Evolutionary conservation across 2,329 filamentous ascomycete genomes (phyloP).

Genomic region (Alternaria arbusti): DNA sequence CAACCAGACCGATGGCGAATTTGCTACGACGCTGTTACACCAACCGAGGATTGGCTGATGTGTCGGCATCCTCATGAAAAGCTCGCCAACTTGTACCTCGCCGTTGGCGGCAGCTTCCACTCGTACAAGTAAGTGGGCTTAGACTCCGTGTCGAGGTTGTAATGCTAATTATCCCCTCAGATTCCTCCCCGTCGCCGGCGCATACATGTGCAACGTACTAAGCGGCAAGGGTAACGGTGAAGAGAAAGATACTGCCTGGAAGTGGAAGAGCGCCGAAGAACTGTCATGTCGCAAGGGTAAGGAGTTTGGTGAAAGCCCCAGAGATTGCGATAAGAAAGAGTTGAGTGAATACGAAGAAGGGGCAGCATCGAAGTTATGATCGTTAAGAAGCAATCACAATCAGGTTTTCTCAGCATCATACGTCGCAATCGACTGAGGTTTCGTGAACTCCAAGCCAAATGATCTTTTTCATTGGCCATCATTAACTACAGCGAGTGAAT

Average conservation of each 20-base stretch:
- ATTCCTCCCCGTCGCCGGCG: constrained; percentile 67
- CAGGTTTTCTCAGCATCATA: background rate
- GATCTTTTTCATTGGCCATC: background rate
- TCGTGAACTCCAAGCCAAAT: background rate
- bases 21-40: constrained; percentile 67
- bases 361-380: background rate
- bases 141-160: too few relatives aligned
- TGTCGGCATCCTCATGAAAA: constrained; percentile 58
- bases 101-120: constrained; percentile 67
- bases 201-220: constrained; percentile 60
- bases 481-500: background rate
- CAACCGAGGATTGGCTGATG: constrained; percentile 68
- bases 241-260: constrained; percentile 45
- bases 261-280: constrained; percentile 40
- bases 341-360: constrained; percentile 19
- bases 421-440: background rate
- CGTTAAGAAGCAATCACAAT: background rate
- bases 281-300: constrained; percentile 21
- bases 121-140: constrained; percentile 67
- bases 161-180: background rate
- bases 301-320: constrained; percentile 25
- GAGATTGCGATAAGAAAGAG: constrained; percentile 14
- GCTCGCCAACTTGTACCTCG: constrained; percentile 63
- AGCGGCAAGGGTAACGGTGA: constrained; percentile 43
- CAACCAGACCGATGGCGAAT: constrained; percentile 54